Evolutionary conservation across 2,329 filamentous ascomycete species (phyloP).

Genomic region (Magnaporthiopsis incrustans): DNA sequence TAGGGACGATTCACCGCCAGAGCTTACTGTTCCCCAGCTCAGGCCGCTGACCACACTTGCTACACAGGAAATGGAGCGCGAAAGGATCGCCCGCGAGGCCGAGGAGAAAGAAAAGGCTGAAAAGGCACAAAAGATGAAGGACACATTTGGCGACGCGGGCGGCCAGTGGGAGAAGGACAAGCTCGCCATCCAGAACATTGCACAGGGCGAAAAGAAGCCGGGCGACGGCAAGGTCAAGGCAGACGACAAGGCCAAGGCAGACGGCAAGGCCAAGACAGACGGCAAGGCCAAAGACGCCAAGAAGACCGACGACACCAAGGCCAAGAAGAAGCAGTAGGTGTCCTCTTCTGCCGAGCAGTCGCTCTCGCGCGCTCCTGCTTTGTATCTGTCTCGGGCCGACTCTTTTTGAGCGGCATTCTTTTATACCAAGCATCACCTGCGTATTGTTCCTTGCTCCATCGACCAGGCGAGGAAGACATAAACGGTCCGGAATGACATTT

Average conservation of each 20-base stretch:
- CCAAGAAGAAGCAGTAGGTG: constrained; percentile 8
- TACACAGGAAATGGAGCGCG: constrained; percentile 79
- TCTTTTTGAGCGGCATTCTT: not conserved
- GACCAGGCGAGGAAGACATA: not conserved
- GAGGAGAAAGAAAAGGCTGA: constrained; percentile 71
- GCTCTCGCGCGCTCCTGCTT: not conserved
- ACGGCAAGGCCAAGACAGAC: constrained; percentile 16
- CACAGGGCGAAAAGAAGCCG: constrained; percentile 44
- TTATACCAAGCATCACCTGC: no score
- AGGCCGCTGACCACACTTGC: not conserved
- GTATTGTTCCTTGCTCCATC: not conserved
- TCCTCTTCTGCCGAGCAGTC: no score
- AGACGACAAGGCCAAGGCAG: constrained; percentile 16
- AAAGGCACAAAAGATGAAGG: constrained; percentile 68
- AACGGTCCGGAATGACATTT: not conserved
- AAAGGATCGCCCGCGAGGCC: constrained; percentile 69
- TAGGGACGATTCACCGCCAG: constrained; percentile 23
- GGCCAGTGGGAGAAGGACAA: constrained; percentile 89
- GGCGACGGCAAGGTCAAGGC: constrained; percentile 16
- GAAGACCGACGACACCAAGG: constrained; percentile 1
- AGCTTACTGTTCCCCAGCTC: not conserved
- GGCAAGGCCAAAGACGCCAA: not conserved
- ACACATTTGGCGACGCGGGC: constrained; percentile 68
- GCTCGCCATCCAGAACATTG: constrained; percentile 63
- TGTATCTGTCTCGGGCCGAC: no score